Conservation (phyloP, 331 rosid species). For the Pyracantha coccinea region DNA sequence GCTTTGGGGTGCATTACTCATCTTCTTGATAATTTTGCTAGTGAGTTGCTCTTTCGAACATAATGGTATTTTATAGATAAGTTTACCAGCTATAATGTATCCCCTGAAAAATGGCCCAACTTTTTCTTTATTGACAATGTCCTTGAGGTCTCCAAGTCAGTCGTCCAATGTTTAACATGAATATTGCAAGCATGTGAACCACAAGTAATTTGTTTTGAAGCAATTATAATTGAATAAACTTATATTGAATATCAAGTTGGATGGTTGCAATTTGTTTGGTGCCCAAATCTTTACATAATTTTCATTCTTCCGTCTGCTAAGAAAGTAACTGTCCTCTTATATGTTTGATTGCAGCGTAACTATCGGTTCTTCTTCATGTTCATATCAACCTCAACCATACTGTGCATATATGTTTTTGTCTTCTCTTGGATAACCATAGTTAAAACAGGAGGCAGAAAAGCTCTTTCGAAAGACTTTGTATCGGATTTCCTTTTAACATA, state of each 20-base stretch:
- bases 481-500: conserved; percentile 60
- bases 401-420: conserved; percentile 67
- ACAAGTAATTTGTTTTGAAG: not conserved
- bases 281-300: not conserved
- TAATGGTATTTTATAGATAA: not conserved
- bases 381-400: conserved; percentile 69
- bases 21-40: not conserved
- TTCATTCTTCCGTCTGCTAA: not conserved
- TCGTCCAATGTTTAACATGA: not conserved
- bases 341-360: conserved; percentile 67
- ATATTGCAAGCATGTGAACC: not conserved
- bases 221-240: not conserved
- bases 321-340: conserved; percentile 12
- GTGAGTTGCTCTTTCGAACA: not conserved
- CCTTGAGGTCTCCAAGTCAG: not conserved
- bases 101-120: not conserved
- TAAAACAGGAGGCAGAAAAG: conserved; percentile 14
- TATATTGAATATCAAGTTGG: not conserved
- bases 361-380: conserved; percentile 89
- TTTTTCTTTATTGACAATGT: not conserved
- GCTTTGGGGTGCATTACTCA: not conserved
- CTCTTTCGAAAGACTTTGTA: conserved; percentile 37
- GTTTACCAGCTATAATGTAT: not conserved
- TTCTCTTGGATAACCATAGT: conserved; percentile 54
- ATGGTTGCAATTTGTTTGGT: conserved; percentile 6